A percentile compares a stretch with the other conserved stretches of the same genome.
These are phyloP conservation scores for Globisporangium viniferum DNA, from an alignment of 352 stramenopile species.

Conservation along the genomic window DNA sequence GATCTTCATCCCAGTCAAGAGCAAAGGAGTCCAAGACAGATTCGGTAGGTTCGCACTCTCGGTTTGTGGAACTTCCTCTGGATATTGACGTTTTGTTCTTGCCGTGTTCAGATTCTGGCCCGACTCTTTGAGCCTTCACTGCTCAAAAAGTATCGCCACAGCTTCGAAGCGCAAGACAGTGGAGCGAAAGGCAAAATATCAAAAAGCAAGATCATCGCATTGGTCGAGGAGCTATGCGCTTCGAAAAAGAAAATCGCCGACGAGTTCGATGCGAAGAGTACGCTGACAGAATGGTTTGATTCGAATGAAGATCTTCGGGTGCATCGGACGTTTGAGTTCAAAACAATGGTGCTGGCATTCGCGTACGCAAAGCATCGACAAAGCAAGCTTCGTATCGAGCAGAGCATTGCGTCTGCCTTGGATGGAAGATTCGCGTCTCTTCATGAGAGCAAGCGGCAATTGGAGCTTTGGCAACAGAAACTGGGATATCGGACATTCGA, in stretches of 20 bases:
- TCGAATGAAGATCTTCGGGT: slow-evolving; percentile 43
- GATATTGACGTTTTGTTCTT: not conserved
- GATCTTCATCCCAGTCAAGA: not conserved
- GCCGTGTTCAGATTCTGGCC: slow-evolving; percentile 23
- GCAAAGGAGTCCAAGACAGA: slow-evolving; percentile 4
- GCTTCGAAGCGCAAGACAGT: slow-evolving; percentile 37
- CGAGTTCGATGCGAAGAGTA: slow-evolving; percentile 10
- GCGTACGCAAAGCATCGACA: slow-evolving; percentile 43
- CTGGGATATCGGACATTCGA: slow-evolving; percentile 53
- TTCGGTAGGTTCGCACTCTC: not conserved
- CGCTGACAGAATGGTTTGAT: slow-evolving; percentile 50
- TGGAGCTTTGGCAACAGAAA: slow-evolving; percentile 70
- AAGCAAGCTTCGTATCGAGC: slow-evolving; percentile 43
- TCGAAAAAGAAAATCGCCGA: slow-evolving; percentile 1
- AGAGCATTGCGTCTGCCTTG: slow-evolving; percentile 44
- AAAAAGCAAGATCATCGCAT: slow-evolving; percentile 31
- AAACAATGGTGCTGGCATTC: slow-evolving; percentile 51
- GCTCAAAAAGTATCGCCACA: slow-evolving; percentile 28
- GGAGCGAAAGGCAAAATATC: slow-evolving; percentile 38
- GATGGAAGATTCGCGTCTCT: slow-evolving; percentile 54
- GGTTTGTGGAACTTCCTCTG: not conserved
- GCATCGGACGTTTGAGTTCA: slow-evolving; percentile 52
- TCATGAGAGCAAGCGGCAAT: slow-evolving; percentile 53
- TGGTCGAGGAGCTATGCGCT: slow-evolving; percentile 29
- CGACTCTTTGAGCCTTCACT: slow-evolving; percentile 36